Evolutionary conservation across 164 flowering plant genomes (phyloP), one percentile per base, ranked within the genome.

Genomic region (Kingdonia uniflora): DNA sequence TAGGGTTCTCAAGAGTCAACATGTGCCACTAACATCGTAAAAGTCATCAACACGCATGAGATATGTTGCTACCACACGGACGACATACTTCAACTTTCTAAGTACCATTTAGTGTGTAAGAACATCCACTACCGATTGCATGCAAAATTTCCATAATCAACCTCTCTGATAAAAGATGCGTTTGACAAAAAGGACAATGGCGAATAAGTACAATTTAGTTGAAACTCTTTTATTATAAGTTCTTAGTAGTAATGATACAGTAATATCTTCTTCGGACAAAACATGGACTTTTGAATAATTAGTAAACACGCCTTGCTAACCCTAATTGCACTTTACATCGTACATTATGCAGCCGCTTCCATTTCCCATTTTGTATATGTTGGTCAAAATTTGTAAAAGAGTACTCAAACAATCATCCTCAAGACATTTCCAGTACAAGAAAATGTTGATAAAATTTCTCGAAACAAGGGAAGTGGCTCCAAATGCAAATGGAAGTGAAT

Each of bases 1-100:
- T 89, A 37, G 94, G 81, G 56, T 86, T 90, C 68, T 89, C 88
- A 25, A 89, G 62, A 38, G 89, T 82, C 51, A 86, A 70, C 63
- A 82, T 73, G 21, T 55, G 15, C 80, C 80, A 49, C 0, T 1
- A 33, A 80, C 59, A 35, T 51, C 43, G 21, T 49, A 42, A 56
- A 65, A 65, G 14, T 69, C 57, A 24, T 65, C 64, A 16, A 29
- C 60, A n/a, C 14, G 54, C 63, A 66, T 49, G 15, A 66, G 73
- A 23, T 21, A 48, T 11, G 54, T 38, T 15, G 63, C 60, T 11
- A 69, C 56, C 14, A 65, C 57, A 26, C 73, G 69, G 38, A 69
- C 73, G 21, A 55, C 54, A 42, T 66, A 69, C 38, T 58, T 69
- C 43, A 60, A 69, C 23, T 57, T 65, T 24, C 45, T 21, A 17